phyloP scores from a whole-genome alignment of 306 rosid genomes.

The Castanea crenata region DNA sequence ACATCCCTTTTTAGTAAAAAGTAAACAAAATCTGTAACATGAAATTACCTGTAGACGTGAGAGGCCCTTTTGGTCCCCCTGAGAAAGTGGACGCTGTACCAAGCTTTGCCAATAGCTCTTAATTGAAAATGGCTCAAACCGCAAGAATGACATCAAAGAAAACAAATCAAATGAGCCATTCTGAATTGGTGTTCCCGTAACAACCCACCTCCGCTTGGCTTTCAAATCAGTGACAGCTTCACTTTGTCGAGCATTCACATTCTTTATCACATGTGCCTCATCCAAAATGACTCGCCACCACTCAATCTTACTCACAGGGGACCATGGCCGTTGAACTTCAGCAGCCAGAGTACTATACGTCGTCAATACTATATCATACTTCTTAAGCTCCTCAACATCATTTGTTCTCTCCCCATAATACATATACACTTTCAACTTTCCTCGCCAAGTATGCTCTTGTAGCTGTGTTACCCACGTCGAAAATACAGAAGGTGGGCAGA shows the following conservation, averaged over 20 bases:
- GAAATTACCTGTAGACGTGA: constrained; percentile 69
- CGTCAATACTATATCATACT: constrained; percentile 70
- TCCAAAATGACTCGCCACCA: constrained; percentile 85
- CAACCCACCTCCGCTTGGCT: constrained; percentile 73
- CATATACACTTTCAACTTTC: constrained; percentile 57
- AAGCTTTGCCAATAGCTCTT: constrained; percentile 64
- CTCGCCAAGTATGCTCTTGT: constrained; percentile 53
- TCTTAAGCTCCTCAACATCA: constrained; percentile 44
- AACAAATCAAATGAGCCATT: constrained; percentile 70
- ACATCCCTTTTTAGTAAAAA: background rate
- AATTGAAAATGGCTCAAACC: constrained; percentile 69
- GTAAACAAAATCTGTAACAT: background rate
- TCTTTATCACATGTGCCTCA: constrained; percentile 79
- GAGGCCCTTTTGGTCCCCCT: constrained; percentile 44
- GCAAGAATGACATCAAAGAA: constrained; percentile 72
- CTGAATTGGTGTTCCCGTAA: constrained; percentile 81
- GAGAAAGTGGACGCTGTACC: constrained; percentile 69
- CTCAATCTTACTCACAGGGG: constrained; percentile 42
- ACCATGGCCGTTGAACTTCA: constrained; percentile 20
- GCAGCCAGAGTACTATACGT: constrained; percentile 55
- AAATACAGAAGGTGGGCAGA: constrained; percentile 81
- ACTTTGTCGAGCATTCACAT: constrained; percentile 51
- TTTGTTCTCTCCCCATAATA: constrained; percentile 71
- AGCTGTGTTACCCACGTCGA: constrained; percentile 67
- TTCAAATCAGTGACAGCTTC: constrained; percentile 43